Evolutionary conservation across 2,329 filamentous ascomycete genomes (phyloP), one percentile per base, ranked within the genome.

Genomic region (Alternaria angustiovoidea): DNA sequence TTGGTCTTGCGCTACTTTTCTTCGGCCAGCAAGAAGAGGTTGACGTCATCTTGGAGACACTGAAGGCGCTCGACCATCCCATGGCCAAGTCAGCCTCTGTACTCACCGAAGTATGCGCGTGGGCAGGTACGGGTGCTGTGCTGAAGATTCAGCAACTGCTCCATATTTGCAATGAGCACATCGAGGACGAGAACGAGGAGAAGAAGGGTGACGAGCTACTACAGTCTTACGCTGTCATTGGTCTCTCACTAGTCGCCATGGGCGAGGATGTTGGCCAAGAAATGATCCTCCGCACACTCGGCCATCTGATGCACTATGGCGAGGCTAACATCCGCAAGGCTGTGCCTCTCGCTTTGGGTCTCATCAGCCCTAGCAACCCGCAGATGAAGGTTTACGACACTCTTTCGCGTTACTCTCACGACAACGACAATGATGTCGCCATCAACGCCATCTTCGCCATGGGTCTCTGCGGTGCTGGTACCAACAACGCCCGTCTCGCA

Each of bases 301-400:
- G 94, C 51, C 95, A 99, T 79, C 85, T 99, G 62, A 99, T 99
- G 95, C 95, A 99, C 82, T 99, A 99, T 74, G 95, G 96, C 65
- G 94, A 97, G 79, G 87, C 94, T 75, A 98, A 99, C 78, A 99
- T 99, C 72, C 91, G 95, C 64, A 95, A 95, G 76, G 94, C 94
- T 20, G 95, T 99, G 30, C 95, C 95, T 36, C 85, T 99, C 55
- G 95, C 95, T 26, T 96, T 99, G 93, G 96, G 94, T 73, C 86
- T 99, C 55, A 90, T 99, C 75, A 97, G 92, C 81, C 93, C 96
- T 12, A 97, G 93, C 82, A 99, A 99, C 82, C 95, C 95, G 11
- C 96, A 99, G 79, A 99, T 99, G 94, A 99, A 98, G 85, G 92
- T 99, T 48, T 99, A 99, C 83, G 95, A 99, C 79, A 99, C 95